Evolutionary conservation across 164 flowering plant species (phyloP).

Genomic region (Aristolochia contorta): DNA sequence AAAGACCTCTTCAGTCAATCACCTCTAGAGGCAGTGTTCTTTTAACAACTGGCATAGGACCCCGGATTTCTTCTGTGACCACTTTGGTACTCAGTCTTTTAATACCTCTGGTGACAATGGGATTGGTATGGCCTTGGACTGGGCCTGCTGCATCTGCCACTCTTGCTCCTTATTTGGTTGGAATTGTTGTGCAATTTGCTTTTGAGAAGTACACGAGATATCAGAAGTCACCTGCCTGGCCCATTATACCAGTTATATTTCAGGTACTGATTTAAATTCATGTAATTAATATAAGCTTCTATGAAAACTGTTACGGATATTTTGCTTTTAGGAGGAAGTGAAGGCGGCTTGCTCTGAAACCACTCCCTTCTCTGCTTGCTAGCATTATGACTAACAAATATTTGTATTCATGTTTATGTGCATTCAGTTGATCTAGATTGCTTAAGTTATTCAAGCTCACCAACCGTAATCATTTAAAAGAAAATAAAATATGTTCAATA

Average conservation of each 20-base stretch:
- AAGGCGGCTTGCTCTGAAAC: background rate
- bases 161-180: slow-evolving; percentile 93
- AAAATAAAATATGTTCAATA: no score
- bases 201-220: slow-evolving; percentile 81
- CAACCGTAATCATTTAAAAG: no score
- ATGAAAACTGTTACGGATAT: background rate
- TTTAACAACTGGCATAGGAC: slow-evolving; percentile 31
- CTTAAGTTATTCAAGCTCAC: no score
- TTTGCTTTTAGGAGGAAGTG: background rate
- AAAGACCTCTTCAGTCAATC: slow-evolving; percentile 26
- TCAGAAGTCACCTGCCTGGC: slow-evolving; percentile 65
- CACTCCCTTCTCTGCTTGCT: no score
- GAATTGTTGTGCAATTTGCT: slow-evolving; percentile 87
- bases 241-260: slow-evolving; percentile 77
- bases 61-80: slow-evolving; percentile 65
- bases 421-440: no score
- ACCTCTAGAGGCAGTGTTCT: slow-evolving; percentile 14
- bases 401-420: no score
- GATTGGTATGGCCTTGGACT: slow-evolving; percentile 99
- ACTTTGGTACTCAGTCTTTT: slow-evolving; percentile 69
- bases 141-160: slow-evolving; percentile 99
- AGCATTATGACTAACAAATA: no score
- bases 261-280: slow-evolving; percentile 33
- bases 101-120: slow-evolving; percentile 94
- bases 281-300: background rate